Conservation (phyloP, 768 basidiomycete genomes). For the Podaxis carcinomalis region DNA sequence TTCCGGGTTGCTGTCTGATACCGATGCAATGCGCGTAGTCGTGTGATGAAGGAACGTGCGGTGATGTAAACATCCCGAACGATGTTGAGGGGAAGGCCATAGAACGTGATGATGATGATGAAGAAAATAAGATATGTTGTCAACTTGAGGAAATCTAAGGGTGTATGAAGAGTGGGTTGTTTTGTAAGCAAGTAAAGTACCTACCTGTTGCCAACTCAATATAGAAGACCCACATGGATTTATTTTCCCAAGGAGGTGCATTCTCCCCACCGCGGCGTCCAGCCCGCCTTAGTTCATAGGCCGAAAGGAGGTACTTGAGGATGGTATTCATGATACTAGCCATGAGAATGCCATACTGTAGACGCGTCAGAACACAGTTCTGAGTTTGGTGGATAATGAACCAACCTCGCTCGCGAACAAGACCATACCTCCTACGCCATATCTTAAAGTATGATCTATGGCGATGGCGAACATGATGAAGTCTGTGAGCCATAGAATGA, state of each 20-base stretch:
- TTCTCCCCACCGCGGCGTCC: slow-evolving; percentile 75
- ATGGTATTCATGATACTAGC: slow-evolving; percentile 75
- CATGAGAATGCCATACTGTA: slow-evolving; percentile 84
- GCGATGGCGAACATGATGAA: slow-evolving; percentile 74
- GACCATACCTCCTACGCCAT: slow-evolving; percentile 88
- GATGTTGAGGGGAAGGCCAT: slow-evolving; percentile 94
- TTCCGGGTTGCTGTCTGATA: slow-evolving; percentile 94
- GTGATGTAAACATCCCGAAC: slow-evolving; percentile 97
- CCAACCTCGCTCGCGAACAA: slow-evolving; percentile 91
- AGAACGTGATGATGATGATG: slow-evolving; percentile 87
- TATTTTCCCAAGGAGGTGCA: slow-evolving; percentile 93
- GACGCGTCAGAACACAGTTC: slow-evolving; percentile 13
- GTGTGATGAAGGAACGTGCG: slow-evolving; percentile 84
- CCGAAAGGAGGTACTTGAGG: slow-evolving; percentile 77
- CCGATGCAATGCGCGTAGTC: slow-evolving; percentile 82
- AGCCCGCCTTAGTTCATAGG: slow-evolving; percentile 80
- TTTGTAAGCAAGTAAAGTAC: slow-evolving; percentile 19
- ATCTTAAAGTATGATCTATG: slow-evolving; percentile 71
- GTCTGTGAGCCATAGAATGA: slow-evolving; percentile 73
- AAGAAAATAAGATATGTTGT: slow-evolving; percentile 93
- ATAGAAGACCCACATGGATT: slow-evolving; percentile 96
- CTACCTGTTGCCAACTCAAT: slow-evolving; percentile 87
- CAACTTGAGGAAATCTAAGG: slow-evolving; percentile 87
- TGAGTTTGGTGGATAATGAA: slow-evolving; percentile 7
- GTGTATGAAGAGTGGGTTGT: slow-evolving; percentile 6